phyloP scores from a whole-genome alignment of 331 rosid genomes.

The Arachis monticola region DNA sequence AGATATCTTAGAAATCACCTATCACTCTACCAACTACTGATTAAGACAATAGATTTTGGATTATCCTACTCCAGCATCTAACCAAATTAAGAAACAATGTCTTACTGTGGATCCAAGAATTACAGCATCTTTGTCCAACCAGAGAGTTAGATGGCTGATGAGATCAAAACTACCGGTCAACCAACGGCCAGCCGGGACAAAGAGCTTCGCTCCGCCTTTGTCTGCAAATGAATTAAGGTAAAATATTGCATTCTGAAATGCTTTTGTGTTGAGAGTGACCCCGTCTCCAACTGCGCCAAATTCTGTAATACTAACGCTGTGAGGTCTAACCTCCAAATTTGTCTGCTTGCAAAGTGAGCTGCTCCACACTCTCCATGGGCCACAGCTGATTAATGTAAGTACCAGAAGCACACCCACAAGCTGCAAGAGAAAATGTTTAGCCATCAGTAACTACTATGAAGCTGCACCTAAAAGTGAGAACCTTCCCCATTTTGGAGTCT shows the following conservation, averaged over 20 bases:
- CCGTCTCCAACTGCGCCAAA: constrained; percentile 86
- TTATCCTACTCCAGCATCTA: background rate
- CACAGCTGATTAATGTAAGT: constrained; percentile 53
- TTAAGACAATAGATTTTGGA: constrained; percentile 9
- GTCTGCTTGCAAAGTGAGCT: constrained; percentile 55
- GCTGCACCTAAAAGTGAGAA: background rate
- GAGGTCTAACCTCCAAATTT: constrained; percentile 60
- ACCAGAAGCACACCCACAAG: constrained; percentile 62
- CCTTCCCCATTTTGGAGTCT: constrained; percentile 28
- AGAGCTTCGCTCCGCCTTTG: constrained; percentile 83
- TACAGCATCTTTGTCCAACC: constrained; percentile 63
- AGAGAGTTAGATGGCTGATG: constrained; percentile 77
- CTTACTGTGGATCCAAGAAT: constrained; percentile 75
- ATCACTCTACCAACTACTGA: background rate
- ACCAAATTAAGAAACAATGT: background rate
- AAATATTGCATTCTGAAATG: constrained; percentile 80
- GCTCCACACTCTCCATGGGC: constrained; percentile 61
- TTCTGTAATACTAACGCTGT: constrained; percentile 72
- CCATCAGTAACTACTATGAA: constrained; percentile 20
- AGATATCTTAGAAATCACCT: constrained; percentile 10
- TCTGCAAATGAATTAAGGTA: constrained; percentile 71
- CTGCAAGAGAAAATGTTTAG: constrained; percentile 47
- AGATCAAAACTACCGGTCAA: constrained; percentile 84
- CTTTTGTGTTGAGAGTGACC: constrained; percentile 73
- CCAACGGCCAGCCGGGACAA: constrained; percentile 77